A percentile compares a stretch with the other conserved stretches of the same genome.
These are phyloP conservation scores for Rosa chinensis DNA, from an alignment of 306 rosid genomes.

Conservation along the genomic window DNA sequence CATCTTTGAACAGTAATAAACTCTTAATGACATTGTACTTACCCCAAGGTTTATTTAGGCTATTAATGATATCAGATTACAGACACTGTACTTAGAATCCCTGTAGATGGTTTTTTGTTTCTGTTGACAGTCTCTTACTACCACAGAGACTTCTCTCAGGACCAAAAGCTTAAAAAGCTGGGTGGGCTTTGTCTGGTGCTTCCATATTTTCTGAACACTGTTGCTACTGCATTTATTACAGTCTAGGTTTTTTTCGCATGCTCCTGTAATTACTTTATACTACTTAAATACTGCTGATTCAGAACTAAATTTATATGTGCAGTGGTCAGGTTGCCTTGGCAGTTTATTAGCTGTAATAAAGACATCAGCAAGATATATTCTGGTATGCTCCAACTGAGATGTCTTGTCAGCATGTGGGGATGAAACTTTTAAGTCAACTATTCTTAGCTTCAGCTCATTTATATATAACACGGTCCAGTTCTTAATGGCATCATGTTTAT, in stretches of 20 bases:
- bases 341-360: constrained; percentile 85
- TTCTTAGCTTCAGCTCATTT: no score
- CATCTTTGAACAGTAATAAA: background rate
- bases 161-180: no score
- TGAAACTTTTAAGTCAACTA: background rate
- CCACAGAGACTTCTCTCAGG: no score
- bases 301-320: constrained; percentile 30
- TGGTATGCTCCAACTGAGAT: constrained; percentile 49
- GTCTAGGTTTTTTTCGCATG: background rate
- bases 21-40: background rate
- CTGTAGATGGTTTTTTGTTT: no score
- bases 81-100: background rate
- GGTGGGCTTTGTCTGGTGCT: no score
- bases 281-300: constrained; percentile 20
- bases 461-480: no score
- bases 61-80: background rate
- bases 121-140: no score
- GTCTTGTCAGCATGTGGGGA: constrained; percentile 8
- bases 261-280: background rate
- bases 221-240: no score
- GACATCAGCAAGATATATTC: constrained; percentile 72
- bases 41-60: no score
- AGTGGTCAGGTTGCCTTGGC: constrained; percentile 93
- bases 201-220: no score
- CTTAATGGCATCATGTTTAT: no score